phyloP scores from a whole-genome alignment of 768 basidiomycete species.

The Suillus fuscotomentosus region DNA sequence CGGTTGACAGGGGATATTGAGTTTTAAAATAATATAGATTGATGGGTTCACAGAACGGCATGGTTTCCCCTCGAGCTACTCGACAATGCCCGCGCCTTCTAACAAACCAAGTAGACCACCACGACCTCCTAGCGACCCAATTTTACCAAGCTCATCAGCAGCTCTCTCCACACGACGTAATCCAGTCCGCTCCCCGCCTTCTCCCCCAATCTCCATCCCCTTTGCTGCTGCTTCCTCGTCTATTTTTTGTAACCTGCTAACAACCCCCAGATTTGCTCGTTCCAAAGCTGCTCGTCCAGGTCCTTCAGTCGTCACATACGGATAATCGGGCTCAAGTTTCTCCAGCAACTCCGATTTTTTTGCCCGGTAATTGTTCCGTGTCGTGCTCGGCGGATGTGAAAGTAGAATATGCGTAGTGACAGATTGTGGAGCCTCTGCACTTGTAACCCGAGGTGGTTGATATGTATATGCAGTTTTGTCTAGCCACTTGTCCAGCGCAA shows the following conservation, averaged over 20 bases:
- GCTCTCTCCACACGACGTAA: constrained; percentile 48
- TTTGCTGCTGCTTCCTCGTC: constrained; percentile 43
- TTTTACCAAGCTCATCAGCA: constrained; percentile 31
- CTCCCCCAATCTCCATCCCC: constrained; percentile 40
- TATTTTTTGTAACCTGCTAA: constrained; percentile 52
- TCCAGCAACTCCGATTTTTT: constrained; percentile 42
- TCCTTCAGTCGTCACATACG: constrained; percentile 5
- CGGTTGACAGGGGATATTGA: neutral
- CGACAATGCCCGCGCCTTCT: constrained; percentile 39
- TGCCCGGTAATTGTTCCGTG: constrained; percentile 40
- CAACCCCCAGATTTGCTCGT: constrained; percentile 47
- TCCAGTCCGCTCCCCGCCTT: constrained; percentile 44
- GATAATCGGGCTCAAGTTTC: constrained; percentile 29
- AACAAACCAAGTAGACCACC: constrained; percentile 46
- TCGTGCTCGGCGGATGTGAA: constrained; percentile 28
- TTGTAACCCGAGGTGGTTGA: constrained; percentile 8
- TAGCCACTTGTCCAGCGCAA: constrained; percentile 49
- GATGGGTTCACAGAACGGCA: neutral
- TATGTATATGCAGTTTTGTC: constrained; percentile 33
- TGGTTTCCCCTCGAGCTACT: too few relatives aligned
- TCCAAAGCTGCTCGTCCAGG: constrained; percentile 34
- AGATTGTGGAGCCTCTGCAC: neutral
- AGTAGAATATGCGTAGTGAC: constrained; percentile 33
- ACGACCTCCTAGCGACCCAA: constrained; percentile 11
- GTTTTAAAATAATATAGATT: neutral